A percentile compares a stretch with the other conserved stretches of the same genome.
phyloP scores from a whole-genome alignment of 176 grass and related monocot species.

The Triticum urartu region DNA sequence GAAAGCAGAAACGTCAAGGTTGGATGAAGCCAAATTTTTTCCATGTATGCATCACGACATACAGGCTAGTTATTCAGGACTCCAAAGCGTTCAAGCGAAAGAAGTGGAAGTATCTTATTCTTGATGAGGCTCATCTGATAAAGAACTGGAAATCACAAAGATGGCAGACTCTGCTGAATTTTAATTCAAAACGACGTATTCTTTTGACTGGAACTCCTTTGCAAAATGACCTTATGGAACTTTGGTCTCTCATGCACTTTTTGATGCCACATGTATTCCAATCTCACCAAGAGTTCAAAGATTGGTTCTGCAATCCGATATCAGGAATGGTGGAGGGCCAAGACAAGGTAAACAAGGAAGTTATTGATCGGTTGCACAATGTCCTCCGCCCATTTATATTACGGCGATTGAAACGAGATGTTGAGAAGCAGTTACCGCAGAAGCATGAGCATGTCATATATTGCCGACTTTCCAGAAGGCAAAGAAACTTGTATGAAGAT shows the following conservation, averaged over 20 bases:
- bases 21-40: constrained; percentile 98
- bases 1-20: constrained; percentile 94
- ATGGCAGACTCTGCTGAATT: constrained; percentile 97
- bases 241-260: constrained; percentile 99
- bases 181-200: constrained; percentile 96
- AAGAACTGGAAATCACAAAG: constrained; percentile 99
- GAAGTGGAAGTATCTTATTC: constrained; percentile 99
- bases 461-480: constrained; percentile 91
- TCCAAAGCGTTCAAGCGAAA: constrained; percentile 96
- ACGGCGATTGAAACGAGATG: constrained; percentile 91
- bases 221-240: constrained; percentile 99
- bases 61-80: constrained; percentile 97
- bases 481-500: constrained; percentile 98
- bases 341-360: constrained; percentile 98
- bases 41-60: constrained; percentile 98
- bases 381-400: constrained; percentile 97
- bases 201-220: constrained; percentile 93
- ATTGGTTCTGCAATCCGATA: constrained; percentile 99
- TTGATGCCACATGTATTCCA: constrained; percentile 99
- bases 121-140: constrained; percentile 98
- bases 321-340: constrained; percentile 98
- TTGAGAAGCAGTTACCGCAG: constrained; percentile 95
- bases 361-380: constrained; percentile 94
- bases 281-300: constrained; percentile 99
- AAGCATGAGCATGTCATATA: constrained; percentile 96